These are phyloP conservation scores for Spathaspora sp. DNA, from an alignment of 805 yeast species.

Conservation along the genomic window DNA sequence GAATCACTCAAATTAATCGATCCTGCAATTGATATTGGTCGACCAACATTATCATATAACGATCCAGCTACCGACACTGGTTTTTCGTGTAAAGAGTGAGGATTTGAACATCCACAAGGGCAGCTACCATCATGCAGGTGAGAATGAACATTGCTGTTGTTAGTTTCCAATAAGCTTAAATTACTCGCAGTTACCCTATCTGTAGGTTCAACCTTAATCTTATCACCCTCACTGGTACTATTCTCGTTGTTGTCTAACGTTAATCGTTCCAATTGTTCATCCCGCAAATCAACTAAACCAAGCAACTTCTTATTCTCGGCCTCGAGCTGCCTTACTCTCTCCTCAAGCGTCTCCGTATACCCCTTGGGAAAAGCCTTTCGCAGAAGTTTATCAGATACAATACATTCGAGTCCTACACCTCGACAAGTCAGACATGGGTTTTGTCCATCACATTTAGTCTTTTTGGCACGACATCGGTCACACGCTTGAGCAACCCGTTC, in stretches of 20 bases:
- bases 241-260: slow-evolving; percentile 9
- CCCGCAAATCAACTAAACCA: slow-evolving; percentile 60
- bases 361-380: slow-evolving; percentile 89
- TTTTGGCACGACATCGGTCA: slow-evolving; percentile 81
- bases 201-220: neutral
- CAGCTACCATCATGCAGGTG: slow-evolving; percentile 39
- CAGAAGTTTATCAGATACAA: slow-evolving; percentile 80
- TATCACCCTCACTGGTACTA: neutral
- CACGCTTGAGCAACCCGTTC: slow-evolving; percentile 88
- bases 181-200: slow-evolving; percentile 10
- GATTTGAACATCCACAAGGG: slow-evolving; percentile 54
- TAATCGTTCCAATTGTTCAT: slow-evolving; percentile 51
- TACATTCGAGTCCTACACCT: slow-evolving; percentile 82
- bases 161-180: slow-evolving; percentile 7
- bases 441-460: slow-evolving; percentile 75
- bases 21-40: slow-evolving; percentile 25
- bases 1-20: slow-evolving; percentile 40
- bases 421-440: slow-evolving; percentile 80
- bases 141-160: slow-evolving; percentile 10
- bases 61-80: slow-evolving; percentile 69
- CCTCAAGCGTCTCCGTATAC: slow-evolving; percentile 86
- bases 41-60: slow-evolving; percentile 37
- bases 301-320: slow-evolving; percentile 70
- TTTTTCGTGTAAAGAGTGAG: slow-evolving; percentile 54
- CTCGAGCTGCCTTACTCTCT: slow-evolving; percentile 81